Evolutionary conservation across 257 asterid genomes (phyloP).

Genomic region (Solanum stenotomum): DNA sequence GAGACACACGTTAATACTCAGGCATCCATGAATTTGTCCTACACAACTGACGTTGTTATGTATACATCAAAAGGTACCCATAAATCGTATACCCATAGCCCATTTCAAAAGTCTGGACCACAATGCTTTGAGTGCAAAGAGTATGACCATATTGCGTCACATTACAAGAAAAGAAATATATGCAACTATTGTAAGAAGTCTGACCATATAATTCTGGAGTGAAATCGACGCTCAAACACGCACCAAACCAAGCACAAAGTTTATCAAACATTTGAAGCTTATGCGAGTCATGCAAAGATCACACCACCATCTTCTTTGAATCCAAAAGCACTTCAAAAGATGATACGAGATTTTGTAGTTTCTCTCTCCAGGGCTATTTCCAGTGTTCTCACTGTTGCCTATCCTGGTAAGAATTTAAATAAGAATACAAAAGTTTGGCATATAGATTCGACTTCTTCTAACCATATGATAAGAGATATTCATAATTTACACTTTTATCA

Average conservation of each 20-base stretch:
- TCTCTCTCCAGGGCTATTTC: neutral
- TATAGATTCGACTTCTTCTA: neutral
- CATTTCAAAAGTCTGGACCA: neutral
- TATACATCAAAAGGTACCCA: neutral
- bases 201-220: neutral
- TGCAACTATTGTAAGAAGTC: neutral
- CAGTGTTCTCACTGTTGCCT: neutral
- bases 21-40: neutral
- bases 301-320: neutral
- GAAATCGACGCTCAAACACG: neutral
- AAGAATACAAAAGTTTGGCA: neutral
- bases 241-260: neutral
- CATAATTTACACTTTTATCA: neutral
- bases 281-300: neutral
- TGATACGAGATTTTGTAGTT: neutral
- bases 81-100: neutral
- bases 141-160: neutral
- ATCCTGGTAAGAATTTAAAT: too few species aligned
- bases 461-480: neutral
- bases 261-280: neutral
- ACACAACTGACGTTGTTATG: neutral
- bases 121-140: too few species aligned
- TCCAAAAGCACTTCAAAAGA: neutral
- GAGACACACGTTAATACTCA: neutral
- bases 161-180: too few species aligned